These are phyloP conservation scores for Penicillium waksmanii DNA, from an alignment of 495 filamentous ascomycete species.

Conservation along the genomic window DNA sequence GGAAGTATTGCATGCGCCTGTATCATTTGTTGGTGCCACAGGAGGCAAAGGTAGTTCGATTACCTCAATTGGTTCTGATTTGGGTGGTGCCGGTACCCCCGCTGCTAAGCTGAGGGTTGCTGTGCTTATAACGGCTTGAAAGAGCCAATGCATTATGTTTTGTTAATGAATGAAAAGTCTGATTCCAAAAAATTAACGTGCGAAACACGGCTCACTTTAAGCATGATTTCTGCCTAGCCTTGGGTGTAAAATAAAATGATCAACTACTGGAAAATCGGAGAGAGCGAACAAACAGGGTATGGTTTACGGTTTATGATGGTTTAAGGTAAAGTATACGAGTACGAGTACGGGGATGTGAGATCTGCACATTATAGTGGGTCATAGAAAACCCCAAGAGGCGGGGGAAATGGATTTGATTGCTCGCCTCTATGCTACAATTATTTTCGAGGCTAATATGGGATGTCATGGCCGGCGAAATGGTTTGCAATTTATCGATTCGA, in stretches of 20 bases:
- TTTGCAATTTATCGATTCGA: too few species aligned
- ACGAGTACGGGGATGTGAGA: neutral
- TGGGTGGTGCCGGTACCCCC: neutral
- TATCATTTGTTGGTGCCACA: constrained; percentile 14
- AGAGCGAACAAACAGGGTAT: neutral
- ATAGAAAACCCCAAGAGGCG: neutral
- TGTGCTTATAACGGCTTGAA: neutral
- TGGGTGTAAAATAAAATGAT: neutral
- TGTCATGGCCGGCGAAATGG: neutral
- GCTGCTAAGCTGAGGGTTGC: neutral
- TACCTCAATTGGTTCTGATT: constrained; percentile 22
- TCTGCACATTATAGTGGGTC: neutral
- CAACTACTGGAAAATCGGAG: neutral
- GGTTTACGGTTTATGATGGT: too few species aligned
- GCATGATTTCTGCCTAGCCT: neutral
- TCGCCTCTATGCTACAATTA: neutral
- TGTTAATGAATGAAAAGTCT: neutral
- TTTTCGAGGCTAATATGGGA: neutral
- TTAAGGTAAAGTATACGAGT: neutral
- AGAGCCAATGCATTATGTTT: neutral
- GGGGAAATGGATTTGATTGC: neutral
- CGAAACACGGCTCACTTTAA: neutral
- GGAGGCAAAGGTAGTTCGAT: constrained; percentile 27
- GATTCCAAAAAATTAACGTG: neutral
- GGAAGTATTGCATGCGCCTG: constrained; percentile 17